Evolutionary conservation across 1,284 basidiomycete genomes (phyloP).

Genomic region (Leccinum subfulvum): DNA sequence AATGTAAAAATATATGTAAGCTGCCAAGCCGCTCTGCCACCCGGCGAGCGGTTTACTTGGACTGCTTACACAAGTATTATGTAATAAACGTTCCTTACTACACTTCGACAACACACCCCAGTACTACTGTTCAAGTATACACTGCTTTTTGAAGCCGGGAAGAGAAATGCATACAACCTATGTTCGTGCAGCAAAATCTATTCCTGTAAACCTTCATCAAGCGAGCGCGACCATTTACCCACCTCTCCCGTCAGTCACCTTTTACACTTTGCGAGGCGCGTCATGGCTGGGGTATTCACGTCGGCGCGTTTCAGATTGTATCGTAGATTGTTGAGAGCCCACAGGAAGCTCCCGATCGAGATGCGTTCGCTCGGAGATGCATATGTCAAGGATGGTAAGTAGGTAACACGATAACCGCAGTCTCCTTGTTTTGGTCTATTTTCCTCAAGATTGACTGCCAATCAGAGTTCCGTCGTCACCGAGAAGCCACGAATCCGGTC

Average conservation of each 20-base stretch:
- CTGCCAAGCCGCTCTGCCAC: too few species aligned
- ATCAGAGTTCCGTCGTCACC: constrained; percentile 82
- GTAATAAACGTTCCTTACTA: too few species aligned
- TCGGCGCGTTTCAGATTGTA: constrained; percentile 57
- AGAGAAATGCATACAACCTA: constrained; percentile 21
- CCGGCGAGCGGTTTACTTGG: too few species aligned
- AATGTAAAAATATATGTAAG: not conserved
- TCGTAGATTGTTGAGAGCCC: constrained; percentile 77
- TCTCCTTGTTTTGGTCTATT: not conserved
- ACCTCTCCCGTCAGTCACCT: constrained; percentile 67
- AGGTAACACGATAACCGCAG: constrained; percentile 14
- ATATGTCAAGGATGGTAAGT: constrained; percentile 79
- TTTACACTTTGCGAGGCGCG: not conserved
- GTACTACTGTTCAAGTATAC: not conserved
- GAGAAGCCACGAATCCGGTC: constrained; percentile 76
- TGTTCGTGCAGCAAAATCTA: constrained; percentile 61
- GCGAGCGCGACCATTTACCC: constrained; percentile 75
- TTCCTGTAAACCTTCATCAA: constrained; percentile 64
- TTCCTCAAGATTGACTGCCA: constrained; percentile 1
- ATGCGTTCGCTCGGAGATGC: constrained; percentile 86
- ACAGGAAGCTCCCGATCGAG: constrained; percentile 71
- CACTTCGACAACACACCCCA: not conserved
- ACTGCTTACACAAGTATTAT: not conserved
- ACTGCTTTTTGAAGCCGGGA: not conserved
- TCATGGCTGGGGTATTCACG: constrained; percentile 2